A percentile compares a stretch with the other conserved stretches of the same genome.
These are phyloP conservation scores for Leccinum obscurum DNA, from an alignment of 768 basidiomycete genomes.

Conservation along the genomic window DNA sequence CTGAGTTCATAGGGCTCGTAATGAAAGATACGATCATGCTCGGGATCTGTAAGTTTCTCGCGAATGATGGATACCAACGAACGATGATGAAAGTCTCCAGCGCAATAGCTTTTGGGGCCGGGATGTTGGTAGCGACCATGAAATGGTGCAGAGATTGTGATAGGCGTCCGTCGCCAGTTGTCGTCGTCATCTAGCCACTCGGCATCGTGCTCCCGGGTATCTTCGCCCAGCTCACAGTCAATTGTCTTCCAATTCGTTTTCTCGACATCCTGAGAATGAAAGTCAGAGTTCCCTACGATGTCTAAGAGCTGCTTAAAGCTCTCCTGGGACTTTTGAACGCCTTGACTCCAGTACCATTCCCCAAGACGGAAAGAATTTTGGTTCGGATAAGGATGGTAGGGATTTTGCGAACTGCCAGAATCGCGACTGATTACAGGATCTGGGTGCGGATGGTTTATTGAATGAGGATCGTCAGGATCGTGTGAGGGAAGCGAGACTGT, in stretches of 20 bases:
- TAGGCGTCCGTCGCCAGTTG: neutral
- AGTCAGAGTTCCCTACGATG: neutral
- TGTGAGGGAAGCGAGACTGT: neutral
- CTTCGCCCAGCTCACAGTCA: neutral
- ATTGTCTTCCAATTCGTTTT: neutral
- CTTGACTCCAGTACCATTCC: neutral
- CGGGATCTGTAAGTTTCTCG: neutral
- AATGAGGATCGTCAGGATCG: neutral
- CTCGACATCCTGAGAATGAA: neutral
- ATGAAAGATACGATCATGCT: neutral
- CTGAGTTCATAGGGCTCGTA: neutral
- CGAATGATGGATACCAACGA: neutral
- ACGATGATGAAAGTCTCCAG: neutral
- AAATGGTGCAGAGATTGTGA: neutral
- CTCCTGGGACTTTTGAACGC: neutral
- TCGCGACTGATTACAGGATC: neutral
- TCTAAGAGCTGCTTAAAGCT: neutral
- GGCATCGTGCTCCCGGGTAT: neutral
- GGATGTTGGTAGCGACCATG: neutral
- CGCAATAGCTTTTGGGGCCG: neutral
- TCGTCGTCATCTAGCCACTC: neutral
- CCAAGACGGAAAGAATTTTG: neutral
- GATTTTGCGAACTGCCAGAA: neutral
- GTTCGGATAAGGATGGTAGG: neutral
- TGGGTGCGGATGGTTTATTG: neutral